Conservation (phyloP, 2,329 filamentous ascomycete species). For the Anisogramma anomala region DNA sequence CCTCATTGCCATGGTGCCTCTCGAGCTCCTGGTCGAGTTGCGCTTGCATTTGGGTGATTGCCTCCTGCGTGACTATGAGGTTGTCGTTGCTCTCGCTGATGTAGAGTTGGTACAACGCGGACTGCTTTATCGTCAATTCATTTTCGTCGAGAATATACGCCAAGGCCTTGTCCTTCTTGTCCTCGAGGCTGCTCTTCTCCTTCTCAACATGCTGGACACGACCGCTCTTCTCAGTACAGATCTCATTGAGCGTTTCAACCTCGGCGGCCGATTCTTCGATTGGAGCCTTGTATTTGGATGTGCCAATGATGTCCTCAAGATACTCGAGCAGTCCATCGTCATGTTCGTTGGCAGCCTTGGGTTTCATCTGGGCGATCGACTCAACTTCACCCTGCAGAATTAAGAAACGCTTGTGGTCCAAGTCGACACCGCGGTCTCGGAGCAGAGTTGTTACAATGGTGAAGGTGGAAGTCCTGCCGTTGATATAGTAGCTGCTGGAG, state of each 20-base stretch:
- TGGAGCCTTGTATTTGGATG: constrained; percentile 93
- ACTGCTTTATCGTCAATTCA: constrained; percentile 79
- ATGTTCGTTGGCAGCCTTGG: constrained; percentile 88
- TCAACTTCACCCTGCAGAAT: constrained; percentile 97
- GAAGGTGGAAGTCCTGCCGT: constrained; percentile 80
- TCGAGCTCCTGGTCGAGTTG: constrained; percentile 79
- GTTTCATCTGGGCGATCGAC: constrained; percentile 98
- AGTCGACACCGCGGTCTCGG: constrained; percentile 77
- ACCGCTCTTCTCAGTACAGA: constrained; percentile 87
- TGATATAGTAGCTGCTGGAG: constrained; percentile 96
- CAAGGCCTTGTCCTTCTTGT: constrained; percentile 92
- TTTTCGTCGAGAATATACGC: constrained; percentile 88
- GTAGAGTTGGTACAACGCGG: constrained; percentile 84
- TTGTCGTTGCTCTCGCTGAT: constrained; percentile 83
- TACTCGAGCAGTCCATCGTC: constrained; percentile 95
- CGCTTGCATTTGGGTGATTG: constrained; percentile 79
- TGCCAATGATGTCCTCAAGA: constrained; percentile 96
- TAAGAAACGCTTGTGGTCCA: constrained; percentile 95
- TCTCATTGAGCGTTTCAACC: constrained; percentile 85
- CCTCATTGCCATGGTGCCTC: constrained; percentile 81
- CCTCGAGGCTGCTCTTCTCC: constrained; percentile 82
- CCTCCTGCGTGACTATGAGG: constrained; percentile 75
- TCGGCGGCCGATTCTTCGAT: constrained; percentile 90
- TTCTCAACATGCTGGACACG: constrained; percentile 97
- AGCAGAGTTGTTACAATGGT: constrained; percentile 81